Evolutionary conservation across 768 basidiomycete genomes (phyloP).

Genomic region (Russula sp.): DNA sequence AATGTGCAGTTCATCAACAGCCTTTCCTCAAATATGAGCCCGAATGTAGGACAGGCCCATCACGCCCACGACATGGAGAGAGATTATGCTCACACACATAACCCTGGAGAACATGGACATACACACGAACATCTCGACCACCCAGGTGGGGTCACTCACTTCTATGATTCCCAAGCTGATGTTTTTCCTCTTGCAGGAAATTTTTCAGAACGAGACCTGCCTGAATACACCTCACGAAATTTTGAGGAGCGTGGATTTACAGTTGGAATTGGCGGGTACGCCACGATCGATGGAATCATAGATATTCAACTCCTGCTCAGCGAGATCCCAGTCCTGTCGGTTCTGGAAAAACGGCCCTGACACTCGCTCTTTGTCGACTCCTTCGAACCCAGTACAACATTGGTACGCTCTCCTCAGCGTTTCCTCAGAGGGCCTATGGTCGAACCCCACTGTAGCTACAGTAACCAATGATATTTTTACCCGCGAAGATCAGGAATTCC

Average conservation of each 20-base stretch:
- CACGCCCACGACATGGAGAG: constrained; percentile 50
- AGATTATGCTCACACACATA: constrained; percentile 48
- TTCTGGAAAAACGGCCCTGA: constrained; percentile 93
- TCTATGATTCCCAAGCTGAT: not conserved
- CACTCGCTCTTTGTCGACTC: constrained; percentile 80
- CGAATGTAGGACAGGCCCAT: constrained; percentile 24
- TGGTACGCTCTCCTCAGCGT: constrained; percentile 43
- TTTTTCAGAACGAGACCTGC: constrained; percentile 87
- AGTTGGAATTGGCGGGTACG: constrained; percentile 94
- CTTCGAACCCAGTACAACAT: constrained; percentile 86
- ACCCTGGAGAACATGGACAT: constrained; percentile 77
- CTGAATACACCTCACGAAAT: constrained; percentile 77
- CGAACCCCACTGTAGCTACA: constrained; percentile 50
- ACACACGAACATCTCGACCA: constrained; percentile 92
- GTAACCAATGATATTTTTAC: constrained; percentile 99
- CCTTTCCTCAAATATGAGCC: constrained; percentile 33
- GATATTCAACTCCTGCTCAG: not conserved
- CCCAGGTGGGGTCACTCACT: constrained; percentile 49
- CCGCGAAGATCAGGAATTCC: constrained; percentile 93
- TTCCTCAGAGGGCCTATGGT: constrained; percentile 14
- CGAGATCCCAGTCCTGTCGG: constrained; percentile 76
- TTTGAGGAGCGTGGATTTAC: constrained; percentile 95
- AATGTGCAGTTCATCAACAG: constrained; percentile 75
- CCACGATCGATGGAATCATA: constrained; percentile 1
- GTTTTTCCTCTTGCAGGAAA: constrained; percentile 50